Conservation (phyloP, 805 yeast species). For the Metschnikowia shivogae region DNA sequence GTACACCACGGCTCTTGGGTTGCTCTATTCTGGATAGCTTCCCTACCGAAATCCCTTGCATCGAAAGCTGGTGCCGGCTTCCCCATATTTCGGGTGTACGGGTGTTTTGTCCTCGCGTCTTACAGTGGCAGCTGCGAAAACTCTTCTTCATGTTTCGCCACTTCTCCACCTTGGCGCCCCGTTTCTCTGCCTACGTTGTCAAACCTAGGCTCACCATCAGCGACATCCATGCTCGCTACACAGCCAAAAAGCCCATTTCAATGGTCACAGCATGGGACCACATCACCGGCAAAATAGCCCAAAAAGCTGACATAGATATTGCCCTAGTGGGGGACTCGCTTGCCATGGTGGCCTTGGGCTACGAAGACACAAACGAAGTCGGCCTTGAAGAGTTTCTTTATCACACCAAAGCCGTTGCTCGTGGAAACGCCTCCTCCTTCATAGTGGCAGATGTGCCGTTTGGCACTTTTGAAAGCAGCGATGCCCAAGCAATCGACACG, state of each 20-base stretch:
- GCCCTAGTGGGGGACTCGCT: slow-evolving; percentile 87
- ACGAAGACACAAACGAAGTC: slow-evolving; percentile 68
- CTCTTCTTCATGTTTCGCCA: slow-evolving; percentile 10
- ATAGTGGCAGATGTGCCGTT: slow-evolving; percentile 85
- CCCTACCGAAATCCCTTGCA: no score
- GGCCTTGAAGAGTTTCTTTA: slow-evolving; percentile 75
- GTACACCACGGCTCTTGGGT: no score
- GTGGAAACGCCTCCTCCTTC: slow-evolving; percentile 65
- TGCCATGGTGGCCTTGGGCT: slow-evolving; percentile 88
- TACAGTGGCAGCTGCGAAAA: slow-evolving; percentile 1
- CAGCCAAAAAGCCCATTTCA: slow-evolving; percentile 26
- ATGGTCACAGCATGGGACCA: slow-evolving; percentile 85
- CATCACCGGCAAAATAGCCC: slow-evolving; percentile 69
- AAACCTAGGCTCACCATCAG: slow-evolving; percentile 12
- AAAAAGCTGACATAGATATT: slow-evolving; percentile 61
- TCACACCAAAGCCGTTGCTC: slow-evolving; percentile 68
- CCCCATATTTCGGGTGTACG: not conserved
- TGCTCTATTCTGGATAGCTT: no score
- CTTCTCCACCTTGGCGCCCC: slow-evolving; percentile 4
- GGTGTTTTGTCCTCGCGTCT: not conserved
- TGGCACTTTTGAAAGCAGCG: slow-evolving; percentile 72
- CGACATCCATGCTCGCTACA: slow-evolving; percentile 9
- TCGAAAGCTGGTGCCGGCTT: no score
- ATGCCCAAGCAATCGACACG: slow-evolving; percentile 57
- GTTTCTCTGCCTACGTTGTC: slow-evolving; percentile 10